phyloP scores from a whole-genome alignment of 139 green algal species.

The Picochlorum costavermella region DNA sequence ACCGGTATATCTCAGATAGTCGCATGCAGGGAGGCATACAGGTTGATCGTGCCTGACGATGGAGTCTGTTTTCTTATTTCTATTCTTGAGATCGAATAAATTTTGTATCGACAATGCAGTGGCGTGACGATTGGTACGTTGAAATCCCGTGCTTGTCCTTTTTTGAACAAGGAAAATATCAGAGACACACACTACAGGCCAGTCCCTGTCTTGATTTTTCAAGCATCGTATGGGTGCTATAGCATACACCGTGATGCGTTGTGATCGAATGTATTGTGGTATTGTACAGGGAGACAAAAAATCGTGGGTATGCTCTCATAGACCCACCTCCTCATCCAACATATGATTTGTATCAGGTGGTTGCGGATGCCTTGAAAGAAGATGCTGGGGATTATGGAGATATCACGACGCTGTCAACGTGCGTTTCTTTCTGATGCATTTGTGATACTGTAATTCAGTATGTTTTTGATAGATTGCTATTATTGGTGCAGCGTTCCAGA shows the following conservation, averaged over 20 bases:
- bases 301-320: constrained; percentile 31
- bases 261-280: neutral
- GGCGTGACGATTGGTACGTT: neutral
- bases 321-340: constrained; percentile 70
- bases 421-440: neutral
- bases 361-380: constrained; percentile 68
- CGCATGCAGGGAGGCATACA: too few species aligned
- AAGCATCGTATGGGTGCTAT: too few species aligned
- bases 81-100: too few species aligned
- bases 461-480: neutral
- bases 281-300: neutral
- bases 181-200: too few species aligned
- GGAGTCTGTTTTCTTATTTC: too few species aligned
- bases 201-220: too few species aligned
- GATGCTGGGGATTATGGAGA: constrained; percentile 81
- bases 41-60: too few species aligned
- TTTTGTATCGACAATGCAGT: neutral
- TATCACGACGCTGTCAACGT: constrained; percentile 77
- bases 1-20: too few species aligned
- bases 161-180: too few species aligned
- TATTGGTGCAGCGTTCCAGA: constrained; percentile 59
- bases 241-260: neutral
- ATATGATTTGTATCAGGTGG: constrained; percentile 51
- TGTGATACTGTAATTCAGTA: too few species aligned
- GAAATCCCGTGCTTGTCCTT: too few species aligned